Evolutionary conservation across 2,329 filamentous ascomycete genomes (phyloP).

Genomic region (Penicillium sp.): DNA sequence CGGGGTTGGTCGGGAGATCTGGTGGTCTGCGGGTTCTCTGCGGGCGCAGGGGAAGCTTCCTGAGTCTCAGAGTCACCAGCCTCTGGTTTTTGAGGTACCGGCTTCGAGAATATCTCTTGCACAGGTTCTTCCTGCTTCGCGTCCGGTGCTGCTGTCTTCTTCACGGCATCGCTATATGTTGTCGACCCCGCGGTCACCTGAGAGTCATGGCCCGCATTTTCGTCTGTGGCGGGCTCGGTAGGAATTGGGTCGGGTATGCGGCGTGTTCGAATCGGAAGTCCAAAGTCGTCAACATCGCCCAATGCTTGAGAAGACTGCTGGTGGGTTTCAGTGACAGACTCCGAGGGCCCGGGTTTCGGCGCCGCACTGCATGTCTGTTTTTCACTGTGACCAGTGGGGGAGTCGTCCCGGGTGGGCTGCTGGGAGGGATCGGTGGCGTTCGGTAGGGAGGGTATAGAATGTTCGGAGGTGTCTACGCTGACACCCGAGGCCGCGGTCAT

Average conservation of each 20-base stretch:
- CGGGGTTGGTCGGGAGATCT: slow-evolving; percentile 13
- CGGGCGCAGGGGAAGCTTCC: neutral
- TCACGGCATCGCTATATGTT: neutral
- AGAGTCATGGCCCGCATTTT: slow-evolving; percentile 25
- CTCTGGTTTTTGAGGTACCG: neutral
- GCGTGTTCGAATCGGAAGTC: slow-evolving; percentile 38
- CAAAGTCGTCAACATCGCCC: slow-evolving; percentile 40
- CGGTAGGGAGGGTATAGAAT: slow-evolving; percentile 18
- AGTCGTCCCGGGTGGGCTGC: slow-evolving; percentile 3
- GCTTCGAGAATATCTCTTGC: neutral
- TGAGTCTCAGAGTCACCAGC: slow-evolving; percentile 5
- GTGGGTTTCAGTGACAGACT: slow-evolving; percentile 1
- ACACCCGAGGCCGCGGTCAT: slow-evolving; percentile 34
- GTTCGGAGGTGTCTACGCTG: slow-evolving; percentile 28
- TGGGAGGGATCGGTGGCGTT: slow-evolving; percentile 11
- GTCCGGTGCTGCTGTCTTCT: neutral
- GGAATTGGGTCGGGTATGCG: slow-evolving; percentile 16
- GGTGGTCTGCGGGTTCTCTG: slow-evolving; percentile 9
- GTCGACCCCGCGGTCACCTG: neutral
- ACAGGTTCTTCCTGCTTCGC: neutral
- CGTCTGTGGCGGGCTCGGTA: slow-evolving; percentile 15
- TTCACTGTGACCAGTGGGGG: slow-evolving; percentile 9
- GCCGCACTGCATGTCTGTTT: slow-evolving; percentile 19
- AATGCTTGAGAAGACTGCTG: slow-evolving; percentile 7
- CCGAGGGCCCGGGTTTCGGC: slow-evolving; percentile 5